Evolutionary conservation across 129 eudicot genomes (phyloP), one percentile per base, ranked within the genome.

Genomic region (Gnaphalium uliginosum): DNA sequence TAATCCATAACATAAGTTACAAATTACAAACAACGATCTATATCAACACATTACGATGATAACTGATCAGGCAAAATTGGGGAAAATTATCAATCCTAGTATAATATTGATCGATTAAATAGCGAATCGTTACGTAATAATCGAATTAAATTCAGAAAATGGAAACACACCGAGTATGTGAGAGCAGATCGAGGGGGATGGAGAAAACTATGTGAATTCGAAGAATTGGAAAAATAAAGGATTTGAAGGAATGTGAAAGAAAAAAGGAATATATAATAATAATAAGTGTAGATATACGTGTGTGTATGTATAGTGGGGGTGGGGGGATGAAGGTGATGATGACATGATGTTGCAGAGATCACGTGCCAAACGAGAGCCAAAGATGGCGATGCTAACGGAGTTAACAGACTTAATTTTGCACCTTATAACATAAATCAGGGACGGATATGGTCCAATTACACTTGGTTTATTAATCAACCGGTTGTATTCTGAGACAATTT

Each of bases 271-370:
- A 15, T 32, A n/a, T 21, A 19, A 17, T n/a, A 1, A 35, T n/a
- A 46, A 15, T 50, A 6, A 2, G 10, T 56, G 4, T 56, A 56
- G 32, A 29, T 33, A 53, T 73, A 50, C 37, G 43, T 59, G 24
- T 56, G 3, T 61, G 1, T 37, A 22, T 76, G 37, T 14, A 13
- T 66, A 29, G 79, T 65, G 72, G 68, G 61, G 50, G 60, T 3
- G 76, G 37, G 14, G 56, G 33, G 71, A 56, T 37, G 79, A 63
- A 59, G 69, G 63, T 73, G 76, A 76, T 26, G 69, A 66, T 68
- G 81, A 73, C 77, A 78, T 63, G 30, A 71, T 79, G 72, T 79
- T 77, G 82, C 69, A 23, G 81, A 78, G 27, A 59, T 66, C 86
- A 78, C 83, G 87, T 79, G 83, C 59, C 30, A 48, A 46, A 46